A percentile compares a stretch with the other conserved stretches of the same genome.
Conservation (phyloP, 2,329 filamentous ascomycete species). For the Ambrosiella xylebori region DNA sequence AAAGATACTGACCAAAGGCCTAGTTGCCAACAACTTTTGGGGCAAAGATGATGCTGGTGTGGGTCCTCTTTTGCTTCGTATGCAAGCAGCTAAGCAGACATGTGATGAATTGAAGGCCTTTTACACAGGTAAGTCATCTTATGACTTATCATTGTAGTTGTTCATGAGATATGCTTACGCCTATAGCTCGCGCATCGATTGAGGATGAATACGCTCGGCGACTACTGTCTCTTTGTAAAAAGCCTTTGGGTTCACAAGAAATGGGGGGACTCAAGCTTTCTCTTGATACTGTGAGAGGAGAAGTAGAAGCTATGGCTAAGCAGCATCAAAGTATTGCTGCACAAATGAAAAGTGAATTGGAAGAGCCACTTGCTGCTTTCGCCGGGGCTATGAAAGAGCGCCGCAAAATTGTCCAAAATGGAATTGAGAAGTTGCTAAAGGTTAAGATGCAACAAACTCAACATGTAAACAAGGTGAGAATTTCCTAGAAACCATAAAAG, state of each 20-base stretch:
- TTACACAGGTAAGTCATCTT: conserved; percentile 50
- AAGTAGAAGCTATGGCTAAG: conserved; percentile 87
- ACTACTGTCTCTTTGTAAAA: conserved; percentile 67
- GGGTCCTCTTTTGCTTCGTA: conserved; percentile 74
- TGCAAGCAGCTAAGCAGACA: conserved; percentile 86
- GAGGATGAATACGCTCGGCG: conserved; percentile 95
- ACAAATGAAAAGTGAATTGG: conserved; percentile 92
- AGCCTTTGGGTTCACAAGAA: conserved; percentile 77
- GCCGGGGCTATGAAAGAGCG: conserved; percentile 90
- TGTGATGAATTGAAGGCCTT: conserved; percentile 87
- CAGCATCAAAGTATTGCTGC: conserved; percentile 75
- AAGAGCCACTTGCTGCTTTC: conserved; percentile 84
- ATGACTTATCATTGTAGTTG: neutral
- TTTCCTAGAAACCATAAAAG: conserved; percentile 16
- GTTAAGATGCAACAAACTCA: conserved; percentile 83
- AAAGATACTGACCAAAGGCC: neutral
- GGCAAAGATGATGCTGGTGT: conserved; percentile 97
- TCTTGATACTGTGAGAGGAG: conserved; percentile 70
- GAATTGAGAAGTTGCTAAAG: conserved; percentile 88
- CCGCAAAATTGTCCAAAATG: conserved; percentile 86
- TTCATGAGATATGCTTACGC: neutral
- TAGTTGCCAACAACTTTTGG: conserved; percentile 99
- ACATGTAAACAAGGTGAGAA: conserved; percentile 66
- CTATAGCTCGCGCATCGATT: conserved; percentile 55
- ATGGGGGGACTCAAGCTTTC: conserved; percentile 67